A percentile compares a stretch with the other conserved stretches of the same genome.
Conservation (phyloP, 129 eudicot species). For the Mikania micrantha region DNA sequence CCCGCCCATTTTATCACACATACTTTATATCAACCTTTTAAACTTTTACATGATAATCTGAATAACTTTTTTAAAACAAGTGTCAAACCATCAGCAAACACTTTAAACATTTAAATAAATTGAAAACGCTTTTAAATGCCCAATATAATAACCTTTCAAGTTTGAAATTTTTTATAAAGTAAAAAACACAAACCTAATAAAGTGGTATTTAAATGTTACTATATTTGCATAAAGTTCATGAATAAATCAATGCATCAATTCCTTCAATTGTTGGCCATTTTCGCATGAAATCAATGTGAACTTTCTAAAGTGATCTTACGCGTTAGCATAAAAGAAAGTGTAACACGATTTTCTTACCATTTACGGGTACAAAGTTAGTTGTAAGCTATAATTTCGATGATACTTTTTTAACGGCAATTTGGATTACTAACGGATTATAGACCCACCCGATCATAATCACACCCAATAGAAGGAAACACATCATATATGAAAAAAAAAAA, state of each 20-base stretch:
- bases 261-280: background rate
- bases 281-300: background rate
- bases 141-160: background rate
- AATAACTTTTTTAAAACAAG: background rate
- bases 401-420: too few relatives aligned
- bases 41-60: background rate
- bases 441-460: too few relatives aligned
- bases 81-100: too few relatives aligned
- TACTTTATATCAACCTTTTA: too few relatives aligned
- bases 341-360: background rate
- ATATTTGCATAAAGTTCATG: slow-evolving; percentile 3
- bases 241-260: slow-evolving; percentile 6
- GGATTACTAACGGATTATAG: too few relatives aligned
- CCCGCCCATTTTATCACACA: too few relatives aligned
- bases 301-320: background rate
- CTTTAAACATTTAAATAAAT: background rate
- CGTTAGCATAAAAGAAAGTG: background rate
- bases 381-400: background rate
- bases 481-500: too few relatives aligned
- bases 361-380: background rate
- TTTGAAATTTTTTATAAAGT: too few relatives aligned
- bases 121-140: background rate
- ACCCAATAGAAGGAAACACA: too few relatives aligned
- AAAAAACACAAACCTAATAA: slow-evolving; percentile 4
- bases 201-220: background rate